phyloP scores from a whole-genome alignment of 2,329 filamentous ascomycete species.

The Fusarium sp. region DNA sequence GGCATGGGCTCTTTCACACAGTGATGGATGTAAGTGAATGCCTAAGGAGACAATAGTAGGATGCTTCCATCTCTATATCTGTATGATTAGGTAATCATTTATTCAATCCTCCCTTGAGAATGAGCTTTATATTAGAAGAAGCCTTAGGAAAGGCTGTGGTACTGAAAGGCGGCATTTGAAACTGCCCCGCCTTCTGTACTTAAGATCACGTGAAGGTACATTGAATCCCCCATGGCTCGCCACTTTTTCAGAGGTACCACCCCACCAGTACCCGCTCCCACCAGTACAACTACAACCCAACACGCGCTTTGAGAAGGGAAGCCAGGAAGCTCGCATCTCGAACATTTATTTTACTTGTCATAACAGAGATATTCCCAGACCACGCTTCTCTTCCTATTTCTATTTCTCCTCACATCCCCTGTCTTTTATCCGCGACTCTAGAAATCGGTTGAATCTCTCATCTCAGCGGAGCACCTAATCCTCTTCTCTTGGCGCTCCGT shows the following conservation, averaged over 20 bases:
- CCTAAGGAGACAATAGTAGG: background rate
- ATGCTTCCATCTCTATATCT: too few species aligned
- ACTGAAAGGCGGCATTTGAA: too few species aligned
- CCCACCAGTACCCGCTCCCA: background rate
- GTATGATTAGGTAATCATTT: too few species aligned
- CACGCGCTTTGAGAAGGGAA: conserved; percentile 8
- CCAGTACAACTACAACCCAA: conserved; percentile 1
- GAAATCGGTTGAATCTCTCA: background rate
- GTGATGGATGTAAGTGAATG: background rate
- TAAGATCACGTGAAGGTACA: conserved; percentile 3
- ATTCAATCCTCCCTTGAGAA: too few species aligned
- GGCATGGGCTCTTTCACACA: background rate
- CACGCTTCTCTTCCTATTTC: background rate
- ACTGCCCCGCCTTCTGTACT: background rate
- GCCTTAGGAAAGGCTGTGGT: too few species aligned
- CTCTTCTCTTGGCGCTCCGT: background rate
- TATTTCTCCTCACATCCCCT: background rate
- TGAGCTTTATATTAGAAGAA: too few species aligned
- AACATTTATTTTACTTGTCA: background rate
- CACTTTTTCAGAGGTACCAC: conserved; percentile 6
- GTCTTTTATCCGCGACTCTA: background rate
- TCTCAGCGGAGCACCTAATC: background rate
- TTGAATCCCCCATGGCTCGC: background rate
- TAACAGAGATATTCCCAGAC: background rate
- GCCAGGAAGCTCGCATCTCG: background rate